phyloP scores from a whole-genome alignment of 345 rosid species.

The Eucalyptus pauciflora region DNA sequence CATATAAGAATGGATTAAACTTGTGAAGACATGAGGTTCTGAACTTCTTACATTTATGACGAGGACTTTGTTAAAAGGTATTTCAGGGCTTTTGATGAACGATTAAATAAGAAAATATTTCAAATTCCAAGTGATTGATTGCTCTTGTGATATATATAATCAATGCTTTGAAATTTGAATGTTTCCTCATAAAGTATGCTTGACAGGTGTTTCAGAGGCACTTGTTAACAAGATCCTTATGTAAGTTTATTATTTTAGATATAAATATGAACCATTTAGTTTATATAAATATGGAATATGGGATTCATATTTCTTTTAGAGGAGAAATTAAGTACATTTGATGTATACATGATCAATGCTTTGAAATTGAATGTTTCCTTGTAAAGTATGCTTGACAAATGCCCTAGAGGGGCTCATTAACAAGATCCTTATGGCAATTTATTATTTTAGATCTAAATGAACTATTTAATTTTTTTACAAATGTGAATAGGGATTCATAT shows the following conservation, averaged over 20 bases:
- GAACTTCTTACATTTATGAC: not conserved
- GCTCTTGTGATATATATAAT: not conserved
- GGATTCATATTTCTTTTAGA: not conserved
- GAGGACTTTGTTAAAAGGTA: not conserved
- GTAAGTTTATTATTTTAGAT: not conserved
- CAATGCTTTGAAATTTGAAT: not conserved
- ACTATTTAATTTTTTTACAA: not conserved
- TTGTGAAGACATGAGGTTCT: not conserved
- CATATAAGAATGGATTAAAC: not conserved
- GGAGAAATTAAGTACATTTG: not conserved
- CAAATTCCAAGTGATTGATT: not conserved
- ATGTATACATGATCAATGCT: not conserved
- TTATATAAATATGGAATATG: not conserved
- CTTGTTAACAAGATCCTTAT: not conserved
- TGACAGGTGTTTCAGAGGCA: rapidly evolving
- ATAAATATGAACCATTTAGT: not conserved
- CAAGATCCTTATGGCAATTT: not conserved
- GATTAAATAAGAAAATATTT: not conserved
- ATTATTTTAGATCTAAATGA: not conserved
- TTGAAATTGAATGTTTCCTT: not conserved
- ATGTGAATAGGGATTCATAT: not conserved
- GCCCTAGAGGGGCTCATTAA: not conserved
- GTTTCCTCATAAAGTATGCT: not conserved
- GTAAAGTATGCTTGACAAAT: not conserved
- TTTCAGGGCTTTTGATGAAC: not conserved